These are phyloP conservation scores for Penicillium lividum DNA, from an alignment of 495 filamentous ascomycete genomes.

Conservation along the genomic window DNA sequence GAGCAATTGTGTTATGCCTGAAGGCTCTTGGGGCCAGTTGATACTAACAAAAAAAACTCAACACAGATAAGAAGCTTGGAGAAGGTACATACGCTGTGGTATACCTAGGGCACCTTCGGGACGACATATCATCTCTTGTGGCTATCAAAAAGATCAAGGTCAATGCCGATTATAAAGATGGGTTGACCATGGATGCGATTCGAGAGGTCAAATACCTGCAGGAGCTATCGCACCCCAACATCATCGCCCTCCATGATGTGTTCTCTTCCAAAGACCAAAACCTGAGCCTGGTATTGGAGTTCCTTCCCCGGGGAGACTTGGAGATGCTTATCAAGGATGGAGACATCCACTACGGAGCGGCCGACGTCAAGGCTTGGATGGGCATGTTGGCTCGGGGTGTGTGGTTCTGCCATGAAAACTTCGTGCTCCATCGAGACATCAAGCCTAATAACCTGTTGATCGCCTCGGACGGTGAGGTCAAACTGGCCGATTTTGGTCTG, in stretches of 20 bases:
- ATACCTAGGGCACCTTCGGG: conserved; percentile 76
- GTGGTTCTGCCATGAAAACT: conserved; percentile 96
- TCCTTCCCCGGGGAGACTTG: conserved; percentile 84
- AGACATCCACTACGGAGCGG: conserved; percentile 70
- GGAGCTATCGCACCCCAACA: conserved; percentile 93
- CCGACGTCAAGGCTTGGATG: conserved; percentile 98
- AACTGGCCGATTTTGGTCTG: conserved; percentile 96
- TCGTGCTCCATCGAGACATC: conserved; percentile 94
- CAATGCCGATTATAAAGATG: conserved; percentile 79
- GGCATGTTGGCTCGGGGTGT: conserved; percentile 91
- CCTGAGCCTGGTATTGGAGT: conserved; percentile 92
- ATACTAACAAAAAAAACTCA: neutral
- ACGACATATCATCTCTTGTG: conserved; percentile 67
- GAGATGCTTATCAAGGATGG: conserved; percentile 89
- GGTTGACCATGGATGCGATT: conserved; percentile 89
- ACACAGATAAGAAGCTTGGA: conserved; percentile 79
- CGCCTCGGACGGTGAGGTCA: conserved; percentile 87
- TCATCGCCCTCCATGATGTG: conserved; percentile 86
- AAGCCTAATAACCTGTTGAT: conserved; percentile 98
- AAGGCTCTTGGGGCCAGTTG: neutral
- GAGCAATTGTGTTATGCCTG: neutral
- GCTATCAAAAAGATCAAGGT: conserved; percentile 99
- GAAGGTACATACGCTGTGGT: conserved; percentile 98
- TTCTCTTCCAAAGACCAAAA: conserved; percentile 93
- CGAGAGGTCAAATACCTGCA: conserved; percentile 94